Base-by-base conservation (phyloP, 73 alveolate genomes). In the Stentor roeselii region DNA sequence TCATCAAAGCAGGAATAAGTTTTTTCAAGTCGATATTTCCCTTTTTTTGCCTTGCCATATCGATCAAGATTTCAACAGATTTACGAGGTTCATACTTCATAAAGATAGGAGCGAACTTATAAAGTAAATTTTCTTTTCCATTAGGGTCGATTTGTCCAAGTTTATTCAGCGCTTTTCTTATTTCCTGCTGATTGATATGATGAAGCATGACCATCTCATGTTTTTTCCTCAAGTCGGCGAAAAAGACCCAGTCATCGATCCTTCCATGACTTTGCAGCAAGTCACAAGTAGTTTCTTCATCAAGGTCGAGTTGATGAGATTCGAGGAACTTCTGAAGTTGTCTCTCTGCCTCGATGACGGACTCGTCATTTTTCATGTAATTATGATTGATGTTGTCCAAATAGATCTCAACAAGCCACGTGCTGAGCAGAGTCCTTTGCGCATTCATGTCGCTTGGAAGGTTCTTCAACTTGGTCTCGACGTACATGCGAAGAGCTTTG, bases 321-420 rank as follows among this genome's bases (percentile, higher is more conserved):
- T 78, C 88, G 34, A 94, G 77, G 75, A 87, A 90, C 36, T 75
- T 67, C 32, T 31, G n/a, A 83, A 36, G 74, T 82, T 74, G 78
- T 78, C 31, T 80, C n/a, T 21, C 77, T 1, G 87, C 82, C 80
- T 15, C 76, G 78, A 34, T 85, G 82, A 85, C 96, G 59, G 92
- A 77, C n/a, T 92, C 75, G 30, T 42, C 41, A 88, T 85, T 83
- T 78, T 86, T 60, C 60, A 90, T 92, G 75, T 91, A 87, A 39
- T 78, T 78, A 59, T 84, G 61, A 86, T 84, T 91, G 34, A 89
- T 89, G 76, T 91, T 89, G 78, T 90, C 92, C 75, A 95, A 89
- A 42, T 86, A 88, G 34, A 93, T 88, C 88, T 95, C 99, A 3
- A 93, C 83, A 6, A 95, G 74, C 98, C 99, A 95, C n/a, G 99